Base-by-base conservation (phyloP, 495 filamentous ascomycete genomes). In the Elasticomyces elasticus region DNA sequence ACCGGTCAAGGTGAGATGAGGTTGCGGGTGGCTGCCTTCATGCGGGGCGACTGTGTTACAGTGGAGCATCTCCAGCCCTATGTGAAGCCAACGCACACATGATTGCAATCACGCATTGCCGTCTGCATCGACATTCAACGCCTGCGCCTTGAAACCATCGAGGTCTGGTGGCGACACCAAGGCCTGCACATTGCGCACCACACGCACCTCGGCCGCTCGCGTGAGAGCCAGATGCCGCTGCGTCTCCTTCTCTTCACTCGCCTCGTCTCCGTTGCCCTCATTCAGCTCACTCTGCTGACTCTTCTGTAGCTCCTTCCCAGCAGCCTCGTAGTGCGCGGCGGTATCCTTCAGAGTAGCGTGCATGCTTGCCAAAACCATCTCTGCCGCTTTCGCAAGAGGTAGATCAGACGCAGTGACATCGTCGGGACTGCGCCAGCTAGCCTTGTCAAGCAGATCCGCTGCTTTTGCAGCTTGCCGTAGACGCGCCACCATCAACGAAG, bases 331-430 rank as follows among this genome's bases (percentile, higher is more conserved):
- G 53, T 74, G 76, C 62, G 78, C 74, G 64, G 82, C 79, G 28
- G 92, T 98, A 72, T 80, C 81, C 58, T 76, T 76, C 35, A 98
- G 69, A 30, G 97, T 81, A 58, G 80, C 74, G 58, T 95, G 87
- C 92, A 97, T 97, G 63, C 84, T 91, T 0, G 82, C 88, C n/a
- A 97, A 66, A 9, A 95, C 92, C 71, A 84, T 89, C 72, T 91
- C 84, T 3, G 82, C 78, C 0, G 92, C 85, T 53, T 76, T 79
- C 1, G 91, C 87, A 0, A 98, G 74, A 7, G 92, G 92, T 24
- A 97, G 67, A 9, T 89, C 80, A 22, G 77, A 70, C 1, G 85
- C 71, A 7, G 43, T 35, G 5, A 75, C 69, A 0, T 90, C 81
- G 25, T 77, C 74, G 50, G 33, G 82, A 76, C 52, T 72, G 71